phyloP scores from a whole-genome alignment of 345 rosid species.

The Eucalyptus sp. region DNA sequence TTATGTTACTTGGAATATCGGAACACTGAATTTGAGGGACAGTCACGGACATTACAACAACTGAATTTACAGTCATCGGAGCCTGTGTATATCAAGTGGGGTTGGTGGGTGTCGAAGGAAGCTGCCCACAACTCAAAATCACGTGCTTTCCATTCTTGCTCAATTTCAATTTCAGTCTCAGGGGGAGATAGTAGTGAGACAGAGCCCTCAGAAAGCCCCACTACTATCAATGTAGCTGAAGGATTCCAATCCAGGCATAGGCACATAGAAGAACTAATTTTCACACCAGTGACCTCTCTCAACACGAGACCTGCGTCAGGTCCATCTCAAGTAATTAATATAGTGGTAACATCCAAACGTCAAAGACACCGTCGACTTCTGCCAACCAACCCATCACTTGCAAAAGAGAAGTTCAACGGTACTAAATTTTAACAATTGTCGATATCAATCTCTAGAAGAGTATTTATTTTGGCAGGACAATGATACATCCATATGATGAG shows the following conservation, averaged over 20 bases:
- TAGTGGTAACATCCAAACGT: neutral
- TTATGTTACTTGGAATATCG: constrained; percentile 53
- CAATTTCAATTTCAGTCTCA: constrained; percentile 37
- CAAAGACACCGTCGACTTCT: neutral
- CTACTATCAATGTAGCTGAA: constrained; percentile 34
- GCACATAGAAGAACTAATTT: constrained; percentile 72
- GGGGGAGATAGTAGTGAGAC: constrained; percentile 33
- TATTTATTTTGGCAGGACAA: neutral
- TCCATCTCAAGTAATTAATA: neutral
- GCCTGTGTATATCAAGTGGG: constrained; percentile 60
- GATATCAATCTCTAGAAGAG: neutral
- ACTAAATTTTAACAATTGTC: neutral
- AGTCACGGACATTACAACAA: constrained; percentile 64
- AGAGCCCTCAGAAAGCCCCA: constrained; percentile 74
- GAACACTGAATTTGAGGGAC: constrained; percentile 32
- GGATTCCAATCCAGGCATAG: constrained; percentile 75
- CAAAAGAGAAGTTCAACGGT: neutral
- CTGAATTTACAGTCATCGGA: constrained; percentile 88
- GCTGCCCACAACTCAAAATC: constrained; percentile 81
- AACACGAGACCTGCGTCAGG: constrained; percentile 30
- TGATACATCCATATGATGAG: neutral
- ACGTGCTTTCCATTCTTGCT: constrained; percentile 74
- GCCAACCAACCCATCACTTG: neutral
- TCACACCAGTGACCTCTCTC: constrained; percentile 31
- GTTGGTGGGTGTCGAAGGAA: constrained; percentile 63